Conservation (phyloP, 805 yeast genomes). For the Barnettozyma vustinii region DNA sequence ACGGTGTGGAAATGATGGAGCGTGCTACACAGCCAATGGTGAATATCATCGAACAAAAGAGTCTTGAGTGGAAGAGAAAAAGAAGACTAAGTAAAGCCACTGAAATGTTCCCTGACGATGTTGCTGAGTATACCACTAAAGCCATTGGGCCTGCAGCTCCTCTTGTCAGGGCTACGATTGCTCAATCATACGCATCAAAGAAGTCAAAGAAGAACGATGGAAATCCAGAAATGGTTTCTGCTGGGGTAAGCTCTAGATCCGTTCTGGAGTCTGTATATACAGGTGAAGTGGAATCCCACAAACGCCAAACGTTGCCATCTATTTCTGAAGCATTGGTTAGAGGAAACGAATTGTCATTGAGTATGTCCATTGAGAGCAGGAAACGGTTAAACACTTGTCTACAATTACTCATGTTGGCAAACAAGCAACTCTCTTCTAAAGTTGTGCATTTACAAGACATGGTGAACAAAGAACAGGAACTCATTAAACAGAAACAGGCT, state of each 20-base stretch:
- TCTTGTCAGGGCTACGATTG: constrained; percentile 3
- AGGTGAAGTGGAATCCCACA: neutral
- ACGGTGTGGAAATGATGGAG: constrained; percentile 57
- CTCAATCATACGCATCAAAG: constrained; percentile 1
- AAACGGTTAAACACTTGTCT: constrained; percentile 73
- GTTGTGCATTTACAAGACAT: constrained; percentile 57
- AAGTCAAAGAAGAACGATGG: neutral
- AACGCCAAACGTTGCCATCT: constrained; percentile 30
- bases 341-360: constrained; percentile 30
- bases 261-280: constrained; percentile 10
- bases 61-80: constrained; percentile 31
- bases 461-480: constrained; percentile 42
- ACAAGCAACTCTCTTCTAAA: constrained; percentile 64
- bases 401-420: constrained; percentile 75
- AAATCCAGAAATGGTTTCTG: neutral
- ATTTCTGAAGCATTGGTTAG: constrained; percentile 31
- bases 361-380: constrained; percentile 63
- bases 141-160: constrained; percentile 9
- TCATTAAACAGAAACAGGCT: constrained; percentile 2
- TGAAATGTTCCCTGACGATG: constrained; percentile 26
- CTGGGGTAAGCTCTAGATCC: constrained; percentile 5
- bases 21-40: constrained; percentile 52
- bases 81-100: constrained; percentile 29
- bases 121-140: constrained; percentile 7
- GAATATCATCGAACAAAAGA: constrained; percentile 37